Evolutionary conservation across 106 monocot genomes (phyloP).

Genomic region (Allium sativum): DNA sequence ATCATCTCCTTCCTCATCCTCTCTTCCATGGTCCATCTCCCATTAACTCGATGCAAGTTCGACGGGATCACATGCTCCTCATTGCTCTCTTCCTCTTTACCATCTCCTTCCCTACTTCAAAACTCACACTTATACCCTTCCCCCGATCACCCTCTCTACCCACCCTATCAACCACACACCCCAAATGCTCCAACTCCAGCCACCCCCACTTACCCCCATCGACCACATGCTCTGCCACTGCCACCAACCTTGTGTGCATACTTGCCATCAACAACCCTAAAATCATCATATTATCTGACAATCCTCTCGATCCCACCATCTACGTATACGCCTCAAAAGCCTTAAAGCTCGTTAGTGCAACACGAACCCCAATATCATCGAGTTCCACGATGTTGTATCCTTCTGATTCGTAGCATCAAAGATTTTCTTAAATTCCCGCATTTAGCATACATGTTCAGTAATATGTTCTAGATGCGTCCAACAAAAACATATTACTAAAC

Average conservation of each 20-base stretch:
- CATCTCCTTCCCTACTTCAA: constrained; percentile 26
- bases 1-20: constrained; percentile 51
- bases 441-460: constrained; percentile 76
- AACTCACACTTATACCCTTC: constrained; percentile 20
- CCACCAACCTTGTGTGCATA: constrained; percentile 49
- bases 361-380: constrained; percentile 53
- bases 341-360: constrained; percentile 29
- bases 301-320: constrained; percentile 16
- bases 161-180: constrained; percentile 50
- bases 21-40: constrained; percentile 61
- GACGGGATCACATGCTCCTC: constrained; percentile 63
- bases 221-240: constrained; percentile 26
- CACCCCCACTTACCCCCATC: constrained; percentile 26
- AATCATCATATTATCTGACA: constrained; percentile 50
- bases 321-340: constrained; percentile 23
- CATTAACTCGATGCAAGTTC: constrained; percentile 50
- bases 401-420: constrained; percentile 22
- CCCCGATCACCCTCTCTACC: constrained; percentile 31
- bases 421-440: constrained; percentile 49
- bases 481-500: too few species aligned
- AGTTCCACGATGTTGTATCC: constrained; percentile 67
- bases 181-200: constrained; percentile 34
- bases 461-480: constrained; percentile 42
- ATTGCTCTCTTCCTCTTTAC: constrained; percentile 23
- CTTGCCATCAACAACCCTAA: constrained; percentile 51